These are phyloP conservation scores for Turritis glabra DNA, from an alignment of 345 rosid species.

Conservation along the genomic window DNA sequence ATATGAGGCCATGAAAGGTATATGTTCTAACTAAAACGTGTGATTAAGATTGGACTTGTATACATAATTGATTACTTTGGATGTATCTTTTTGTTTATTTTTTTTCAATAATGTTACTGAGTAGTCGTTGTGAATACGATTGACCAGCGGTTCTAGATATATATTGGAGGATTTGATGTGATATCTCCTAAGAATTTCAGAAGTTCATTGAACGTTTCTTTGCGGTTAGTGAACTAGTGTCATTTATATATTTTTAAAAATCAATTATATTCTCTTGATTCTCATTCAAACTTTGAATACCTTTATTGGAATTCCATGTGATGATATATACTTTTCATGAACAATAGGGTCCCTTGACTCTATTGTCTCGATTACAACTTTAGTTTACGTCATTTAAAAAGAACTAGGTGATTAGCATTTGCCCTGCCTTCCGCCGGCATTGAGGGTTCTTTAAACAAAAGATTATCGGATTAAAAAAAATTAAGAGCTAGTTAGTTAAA, in stretches of 20 bases:
- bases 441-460: too few relatives aligned
- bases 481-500: too few relatives aligned
- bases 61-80: constrained; percentile 28
- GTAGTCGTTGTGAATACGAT: constrained; percentile 38
- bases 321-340: constrained; percentile 34
- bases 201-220: constrained; percentile 29
- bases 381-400: constrained; percentile 9
- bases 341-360: constrained; percentile 35
- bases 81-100: constrained; percentile 29
- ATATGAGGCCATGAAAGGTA: background rate
- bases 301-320: constrained; percentile 36
- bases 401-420: too few relatives aligned
- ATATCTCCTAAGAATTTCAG: constrained; percentile 9
- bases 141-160: constrained; percentile 28
- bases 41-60: constrained; percentile 28
- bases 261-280: constrained; percentile 6
- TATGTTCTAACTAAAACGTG: constrained; percentile 30
- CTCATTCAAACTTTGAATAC: constrained; percentile 37
- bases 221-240: constrained; percentile 14
- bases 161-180: constrained; percentile 30
- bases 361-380: constrained; percentile 30
- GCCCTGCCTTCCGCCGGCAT: too few relatives aligned
- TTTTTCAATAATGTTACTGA: constrained; percentile 13
- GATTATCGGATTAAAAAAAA: too few relatives aligned
- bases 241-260: background rate